Conservation (phyloP, 2,329 filamentous ascomycete species). For the Aspergillus neotritici region DNA sequence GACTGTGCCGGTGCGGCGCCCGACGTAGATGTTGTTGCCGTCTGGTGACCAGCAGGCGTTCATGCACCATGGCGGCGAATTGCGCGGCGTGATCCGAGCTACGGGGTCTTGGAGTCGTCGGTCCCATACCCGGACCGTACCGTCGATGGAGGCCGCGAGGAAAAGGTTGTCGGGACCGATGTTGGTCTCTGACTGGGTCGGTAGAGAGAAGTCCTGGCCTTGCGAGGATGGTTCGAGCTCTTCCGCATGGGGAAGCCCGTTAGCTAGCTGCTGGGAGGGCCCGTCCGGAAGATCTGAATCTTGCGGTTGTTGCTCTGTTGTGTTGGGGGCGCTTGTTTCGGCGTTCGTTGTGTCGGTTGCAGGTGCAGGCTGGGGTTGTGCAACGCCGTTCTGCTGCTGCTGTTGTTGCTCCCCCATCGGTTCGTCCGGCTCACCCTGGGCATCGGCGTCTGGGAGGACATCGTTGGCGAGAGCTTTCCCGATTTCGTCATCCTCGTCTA, state of each 20-base stretch:
- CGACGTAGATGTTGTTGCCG: constrained; percentile 91
- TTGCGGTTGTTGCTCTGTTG: constrained; percentile 11
- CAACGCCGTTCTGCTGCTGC: constrained; percentile 15
- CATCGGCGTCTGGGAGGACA: constrained; percentile 47
- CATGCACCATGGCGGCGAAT: constrained; percentile 94
- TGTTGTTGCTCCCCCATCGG: constrained; percentile 4
- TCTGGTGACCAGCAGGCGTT: constrained; percentile 94
- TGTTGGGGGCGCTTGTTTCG: neutral
- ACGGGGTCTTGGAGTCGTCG: constrained; percentile 66
- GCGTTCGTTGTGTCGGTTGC: constrained; percentile 7
- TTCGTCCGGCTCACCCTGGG: constrained; percentile 28
- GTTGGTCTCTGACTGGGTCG: constrained; percentile 39
- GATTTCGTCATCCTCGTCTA: constrained; percentile 82
- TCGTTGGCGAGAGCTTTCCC: constrained; percentile 65
- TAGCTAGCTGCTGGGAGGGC: constrained; percentile 27
- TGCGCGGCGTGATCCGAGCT: constrained; percentile 68
- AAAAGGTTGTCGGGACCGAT: constrained; percentile 67
- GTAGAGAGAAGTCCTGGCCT: constrained; percentile 20
- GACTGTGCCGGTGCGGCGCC: constrained; percentile 82
- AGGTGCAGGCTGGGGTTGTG: constrained; percentile 5
- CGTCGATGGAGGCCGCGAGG: constrained; percentile 62
- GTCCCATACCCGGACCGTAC: constrained; percentile 46
- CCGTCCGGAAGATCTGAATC: constrained; percentile 19
- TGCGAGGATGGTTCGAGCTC: constrained; percentile 28
- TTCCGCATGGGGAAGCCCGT: constrained; percentile 42